These are phyloP conservation scores for Magnolia sinica DNA, from an alignment of 164 flowering plant genomes.

Conservation along the genomic window DNA sequence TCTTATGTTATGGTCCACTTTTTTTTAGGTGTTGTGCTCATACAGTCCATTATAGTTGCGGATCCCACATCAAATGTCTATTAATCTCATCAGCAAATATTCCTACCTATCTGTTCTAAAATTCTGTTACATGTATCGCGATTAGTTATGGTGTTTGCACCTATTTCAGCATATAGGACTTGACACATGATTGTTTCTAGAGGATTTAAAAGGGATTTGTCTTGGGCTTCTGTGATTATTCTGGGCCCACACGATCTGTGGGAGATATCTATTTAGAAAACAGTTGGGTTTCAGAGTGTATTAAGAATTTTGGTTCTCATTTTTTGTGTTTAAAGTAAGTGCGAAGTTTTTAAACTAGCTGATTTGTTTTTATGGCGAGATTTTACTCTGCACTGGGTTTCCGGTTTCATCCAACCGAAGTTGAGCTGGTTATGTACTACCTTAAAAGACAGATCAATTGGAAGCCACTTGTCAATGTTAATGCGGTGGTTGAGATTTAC, in stretches of 20 bases:
- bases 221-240: background rate
- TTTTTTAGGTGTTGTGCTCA: too few relatives aligned
- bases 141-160: constrained; percentile 8
- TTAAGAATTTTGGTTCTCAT: background rate
- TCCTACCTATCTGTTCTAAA: constrained; percentile 1
- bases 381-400: constrained; percentile 54
- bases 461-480: constrained; percentile 30
- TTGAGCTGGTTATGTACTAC: constrained; percentile 65
- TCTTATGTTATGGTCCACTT: too few relatives aligned
- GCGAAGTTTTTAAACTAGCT: background rate
- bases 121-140: constrained; percentile 1
- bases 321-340: background rate
- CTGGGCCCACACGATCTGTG: background rate
- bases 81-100: constrained; percentile 7
- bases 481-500: constrained; percentile 65
- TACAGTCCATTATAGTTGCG: too few relatives aligned
- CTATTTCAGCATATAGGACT: constrained; percentile 15
- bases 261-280: background rate
- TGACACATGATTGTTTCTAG: constrained; percentile 33
- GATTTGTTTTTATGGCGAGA: constrained; percentile 29
- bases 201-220: background rate
- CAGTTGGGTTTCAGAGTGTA: background rate
- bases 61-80: constrained; percentile 11
- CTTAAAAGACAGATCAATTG: constrained; percentile 59
- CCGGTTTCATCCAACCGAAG: constrained; percentile 84